A percentile compares a stretch with the other conserved stretches of the same genome.
Conservation (phyloP, 768 basidiomycete genomes). For the Lactifluus piperatus region DNA sequence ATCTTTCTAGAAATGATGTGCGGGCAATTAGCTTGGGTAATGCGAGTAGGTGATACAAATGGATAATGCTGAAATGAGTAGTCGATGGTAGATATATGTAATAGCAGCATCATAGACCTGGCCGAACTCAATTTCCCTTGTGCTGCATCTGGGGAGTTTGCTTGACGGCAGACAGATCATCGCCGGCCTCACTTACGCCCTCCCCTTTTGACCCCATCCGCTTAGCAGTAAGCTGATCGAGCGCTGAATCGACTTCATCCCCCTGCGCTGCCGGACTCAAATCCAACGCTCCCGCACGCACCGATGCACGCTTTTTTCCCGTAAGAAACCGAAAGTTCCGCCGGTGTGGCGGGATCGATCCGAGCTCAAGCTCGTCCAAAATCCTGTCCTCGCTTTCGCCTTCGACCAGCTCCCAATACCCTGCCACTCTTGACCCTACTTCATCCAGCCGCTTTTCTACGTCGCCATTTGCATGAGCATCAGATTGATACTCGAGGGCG, state of each 20-base stretch:
- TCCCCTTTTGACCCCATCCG: too few species aligned
- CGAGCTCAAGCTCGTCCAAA: slow-evolving; percentile 14
- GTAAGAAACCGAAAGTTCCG: slow-evolving; percentile 19
- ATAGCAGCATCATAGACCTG: too few species aligned
- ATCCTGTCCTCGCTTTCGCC: slow-evolving; percentile 16
- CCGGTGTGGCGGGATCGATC: slow-evolving; percentile 6
- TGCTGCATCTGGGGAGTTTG: too few species aligned
- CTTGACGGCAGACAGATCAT: too few species aligned
- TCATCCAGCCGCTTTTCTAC: background rate
- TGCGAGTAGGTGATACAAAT: too few species aligned
- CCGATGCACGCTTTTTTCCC: background rate
- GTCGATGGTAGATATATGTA: too few species aligned
- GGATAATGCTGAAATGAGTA: too few species aligned
- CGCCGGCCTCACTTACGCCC: too few species aligned
- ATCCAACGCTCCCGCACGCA: slow-evolving; percentile 2
- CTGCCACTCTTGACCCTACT: background rate
- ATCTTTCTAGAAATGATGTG: too few species aligned
- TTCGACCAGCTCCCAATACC: slow-evolving; percentile 19
- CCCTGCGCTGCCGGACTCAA: background rate
- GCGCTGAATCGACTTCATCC: background rate
- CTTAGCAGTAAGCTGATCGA: too few species aligned
- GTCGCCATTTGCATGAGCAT: background rate
- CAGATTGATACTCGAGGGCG: background rate
- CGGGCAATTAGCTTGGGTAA: too few species aligned
- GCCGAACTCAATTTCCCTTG: too few species aligned